Conservation (phyloP, 345 rosid genomes). For the Arabidopsis arenosa region DNA sequence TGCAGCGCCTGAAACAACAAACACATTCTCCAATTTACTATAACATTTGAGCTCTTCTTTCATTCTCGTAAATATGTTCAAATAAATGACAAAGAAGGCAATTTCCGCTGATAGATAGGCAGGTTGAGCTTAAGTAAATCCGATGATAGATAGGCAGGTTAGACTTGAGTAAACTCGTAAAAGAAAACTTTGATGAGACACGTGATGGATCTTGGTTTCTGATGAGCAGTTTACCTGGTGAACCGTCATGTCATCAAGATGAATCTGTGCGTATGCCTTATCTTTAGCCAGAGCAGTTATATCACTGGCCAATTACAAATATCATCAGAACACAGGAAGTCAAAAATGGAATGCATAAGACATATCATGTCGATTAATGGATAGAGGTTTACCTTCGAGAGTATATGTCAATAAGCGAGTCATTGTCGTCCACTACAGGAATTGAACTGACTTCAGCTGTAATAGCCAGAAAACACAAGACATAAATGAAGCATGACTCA, state of each 20-base stretch:
- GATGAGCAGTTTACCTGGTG: slow-evolving; percentile 68
- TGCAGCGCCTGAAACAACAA: slow-evolving; percentile 64
- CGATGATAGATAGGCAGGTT: no score
- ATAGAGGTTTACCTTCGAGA: slow-evolving; percentile 64
- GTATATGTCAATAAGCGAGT: slow-evolving; percentile 79
- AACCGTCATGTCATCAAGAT: slow-evolving; percentile 85
- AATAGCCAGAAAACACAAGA: slow-evolving; percentile 31
- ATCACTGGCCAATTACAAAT: slow-evolving; percentile 56
- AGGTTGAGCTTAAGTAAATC: not conserved
- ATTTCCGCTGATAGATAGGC: not conserved
- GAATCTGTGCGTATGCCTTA: slow-evolving; percentile 91
- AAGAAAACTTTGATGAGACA: slow-evolving; percentile 12
- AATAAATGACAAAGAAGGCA: not conserved
- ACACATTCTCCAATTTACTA: not conserved
- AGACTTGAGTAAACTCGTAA: not conserved
- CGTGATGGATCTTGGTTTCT: slow-evolving; percentile 11
- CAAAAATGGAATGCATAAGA: slow-evolving; percentile 9
- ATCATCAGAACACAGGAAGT: slow-evolving; percentile 29
- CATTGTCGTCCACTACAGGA: slow-evolving; percentile 87
- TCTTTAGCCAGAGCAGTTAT: slow-evolving; percentile 90
- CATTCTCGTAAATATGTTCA: not conserved
- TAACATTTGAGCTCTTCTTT: not conserved
- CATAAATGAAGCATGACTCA: not conserved
- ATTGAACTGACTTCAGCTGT: slow-evolving; percentile 95
- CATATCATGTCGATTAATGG: slow-evolving; percentile 15